phyloP scores from a whole-genome alignment of 441 rosid genomes.

The Corymbia citriodora region DNA sequence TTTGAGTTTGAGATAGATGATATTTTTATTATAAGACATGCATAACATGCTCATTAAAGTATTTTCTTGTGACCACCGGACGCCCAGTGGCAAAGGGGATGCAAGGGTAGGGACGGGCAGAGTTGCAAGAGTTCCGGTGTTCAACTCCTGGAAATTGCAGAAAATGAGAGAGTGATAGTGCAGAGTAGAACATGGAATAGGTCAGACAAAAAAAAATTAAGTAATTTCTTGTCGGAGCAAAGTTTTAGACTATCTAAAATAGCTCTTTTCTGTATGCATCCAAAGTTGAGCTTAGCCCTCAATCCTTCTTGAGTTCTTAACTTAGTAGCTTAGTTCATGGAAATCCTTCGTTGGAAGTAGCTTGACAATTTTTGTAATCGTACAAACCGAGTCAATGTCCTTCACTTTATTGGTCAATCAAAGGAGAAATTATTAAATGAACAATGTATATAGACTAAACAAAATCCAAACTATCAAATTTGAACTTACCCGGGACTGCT shows the following conservation, averaged over 20 bases:
- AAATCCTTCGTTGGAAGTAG: not conserved
- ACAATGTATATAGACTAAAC: not conserved
- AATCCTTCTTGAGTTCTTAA: not conserved
- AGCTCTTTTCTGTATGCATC: fast-evolving
- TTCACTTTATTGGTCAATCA: not conserved
- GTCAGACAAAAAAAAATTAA: not conserved
- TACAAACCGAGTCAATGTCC: not conserved
- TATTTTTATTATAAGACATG: too few relatives aligned
- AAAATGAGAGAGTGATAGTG: too few relatives aligned
- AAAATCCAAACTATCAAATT: not conserved
- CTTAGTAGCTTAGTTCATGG: not conserved
- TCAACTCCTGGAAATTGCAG: too few relatives aligned
- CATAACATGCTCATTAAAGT: too few relatives aligned
- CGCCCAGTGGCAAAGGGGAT: too few relatives aligned
- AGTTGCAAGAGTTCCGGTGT: too few relatives aligned
- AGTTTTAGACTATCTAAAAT: not conserved
- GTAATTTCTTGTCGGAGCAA: not conserved
- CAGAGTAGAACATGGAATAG: too few relatives aligned
- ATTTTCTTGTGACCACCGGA: too few relatives aligned
- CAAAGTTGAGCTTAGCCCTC: not conserved
- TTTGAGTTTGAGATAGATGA: too few relatives aligned
- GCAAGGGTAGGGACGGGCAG: too few relatives aligned
- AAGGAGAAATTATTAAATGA: not conserved
- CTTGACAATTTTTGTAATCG: not conserved
- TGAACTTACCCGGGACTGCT: too few relatives aligned